Conservation (phyloP, 352 stramenopile species). For the Thraustochytrium sp. region DNA sequence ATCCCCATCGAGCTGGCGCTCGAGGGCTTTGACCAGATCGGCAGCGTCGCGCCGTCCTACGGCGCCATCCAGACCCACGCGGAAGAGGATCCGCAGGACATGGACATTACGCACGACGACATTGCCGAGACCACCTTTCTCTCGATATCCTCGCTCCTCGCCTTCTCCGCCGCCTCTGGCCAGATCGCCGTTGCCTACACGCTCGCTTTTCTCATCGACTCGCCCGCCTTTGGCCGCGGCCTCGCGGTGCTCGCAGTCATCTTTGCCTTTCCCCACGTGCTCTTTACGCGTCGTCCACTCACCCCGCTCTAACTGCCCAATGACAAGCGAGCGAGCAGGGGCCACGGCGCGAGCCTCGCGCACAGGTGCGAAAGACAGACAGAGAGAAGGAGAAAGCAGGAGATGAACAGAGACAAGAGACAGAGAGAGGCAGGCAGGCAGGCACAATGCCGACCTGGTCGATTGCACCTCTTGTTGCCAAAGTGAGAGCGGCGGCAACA, state of each 20-base stretch:
- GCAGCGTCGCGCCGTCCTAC: neutral
- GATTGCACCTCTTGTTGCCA: too few relatives aligned
- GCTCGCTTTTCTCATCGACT: neutral
- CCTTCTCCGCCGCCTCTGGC: neutral
- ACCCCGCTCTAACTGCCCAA: neutral
- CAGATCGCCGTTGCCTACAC: neutral
- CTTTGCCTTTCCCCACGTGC: slow-evolving; percentile 6
- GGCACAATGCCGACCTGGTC: too few relatives aligned
- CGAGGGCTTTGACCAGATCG: neutral
- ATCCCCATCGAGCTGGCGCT: neutral
- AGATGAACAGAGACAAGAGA: too few relatives aligned
- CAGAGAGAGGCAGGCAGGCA: too few relatives aligned
- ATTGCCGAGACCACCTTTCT: neutral
- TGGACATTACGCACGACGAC: neutral
- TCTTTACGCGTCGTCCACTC: neutral
- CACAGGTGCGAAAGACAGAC: too few relatives aligned
- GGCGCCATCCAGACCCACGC: neutral
- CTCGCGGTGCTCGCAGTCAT: neutral
- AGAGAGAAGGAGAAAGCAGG: too few relatives aligned
- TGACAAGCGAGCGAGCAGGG: too few relatives aligned
- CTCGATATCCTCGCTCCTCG: neutral
- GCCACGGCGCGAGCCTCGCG: too few relatives aligned
- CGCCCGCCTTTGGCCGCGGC: neutral
- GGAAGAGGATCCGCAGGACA: neutral
- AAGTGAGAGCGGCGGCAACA: too few relatives aligned